phyloP scores from a whole-genome alignment of 345 rosid genomes.

The Syzygium oleosum region DNA sequence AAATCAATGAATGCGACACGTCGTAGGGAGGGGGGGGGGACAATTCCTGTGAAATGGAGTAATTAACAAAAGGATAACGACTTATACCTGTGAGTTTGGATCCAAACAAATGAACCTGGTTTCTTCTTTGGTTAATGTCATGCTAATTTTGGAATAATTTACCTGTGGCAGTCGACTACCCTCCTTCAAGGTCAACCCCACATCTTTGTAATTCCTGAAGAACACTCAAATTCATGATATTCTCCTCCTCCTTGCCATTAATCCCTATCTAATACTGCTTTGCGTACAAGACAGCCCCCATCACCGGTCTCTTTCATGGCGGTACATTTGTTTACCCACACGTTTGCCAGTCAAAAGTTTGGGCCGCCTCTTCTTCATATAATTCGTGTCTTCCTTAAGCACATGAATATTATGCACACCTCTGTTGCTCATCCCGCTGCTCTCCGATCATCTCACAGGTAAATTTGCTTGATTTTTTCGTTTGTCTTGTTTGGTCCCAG shows the following conservation, averaged over 20 bases:
- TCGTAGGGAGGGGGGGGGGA: too few relatives aligned
- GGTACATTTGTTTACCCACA: constrained; percentile 14
- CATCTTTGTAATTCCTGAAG: neutral
- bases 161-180: constrained; percentile 38
- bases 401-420: neutral
- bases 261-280: neutral
- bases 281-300: neutral
- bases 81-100: too few relatives aligned
- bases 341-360: neutral
- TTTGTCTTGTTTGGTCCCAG: neutral
- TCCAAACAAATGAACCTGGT: too few relatives aligned
- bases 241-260: neutral
- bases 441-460: neutral
- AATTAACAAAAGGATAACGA: too few relatives aligned
- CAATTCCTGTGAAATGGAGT: too few relatives aligned
- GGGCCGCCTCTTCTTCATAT: constrained; percentile 11
- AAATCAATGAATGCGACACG: too few relatives aligned
- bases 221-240: neutral
- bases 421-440: neutral
- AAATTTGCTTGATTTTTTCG: neutral
- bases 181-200: neutral
- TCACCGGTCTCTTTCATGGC: constrained; percentile 20
- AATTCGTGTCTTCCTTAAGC: neutral
- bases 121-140: too few relatives aligned
- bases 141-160: too few relatives aligned